These are phyloP conservation scores for Cyathus striatus DNA, from an alignment of 768 basidiomycete genomes.

Conservation along the genomic window DNA sequence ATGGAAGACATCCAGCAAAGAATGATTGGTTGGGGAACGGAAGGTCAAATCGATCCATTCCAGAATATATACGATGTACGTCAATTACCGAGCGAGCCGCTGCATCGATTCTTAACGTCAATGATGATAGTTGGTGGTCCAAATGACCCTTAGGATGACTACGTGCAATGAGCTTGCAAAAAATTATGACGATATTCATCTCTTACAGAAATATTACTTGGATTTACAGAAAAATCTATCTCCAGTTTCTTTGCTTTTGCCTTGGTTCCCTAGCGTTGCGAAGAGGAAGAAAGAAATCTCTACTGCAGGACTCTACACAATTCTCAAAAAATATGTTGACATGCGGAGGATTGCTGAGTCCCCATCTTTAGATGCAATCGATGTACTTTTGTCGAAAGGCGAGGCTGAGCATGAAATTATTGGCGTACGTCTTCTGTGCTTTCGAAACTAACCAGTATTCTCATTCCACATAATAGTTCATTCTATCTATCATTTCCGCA, in stretches of 20 bases:
- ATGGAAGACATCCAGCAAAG: conserved; percentile 19
- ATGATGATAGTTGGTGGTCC: conserved; percentile 27
- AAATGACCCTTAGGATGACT: conserved; percentile 29
- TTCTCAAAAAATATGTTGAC: conserved; percentile 19
- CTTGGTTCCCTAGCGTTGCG: conserved; percentile 26
- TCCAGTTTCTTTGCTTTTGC: conserved; percentile 22
- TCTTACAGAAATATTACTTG: conserved; percentile 21
- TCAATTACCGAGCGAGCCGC: no score
- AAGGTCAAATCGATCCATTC: conserved; percentile 26
- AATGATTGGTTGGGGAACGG: conserved; percentile 17
- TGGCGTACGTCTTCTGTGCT: conserved; percentile 8
- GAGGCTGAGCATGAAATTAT: conserved; percentile 19
- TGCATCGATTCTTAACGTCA: no score
- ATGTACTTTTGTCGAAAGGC: conserved; percentile 26
- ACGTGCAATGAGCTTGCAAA: conserved; percentile 27
- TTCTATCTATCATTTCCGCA: conserved; percentile 28
- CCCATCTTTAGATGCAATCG: conserved; percentile 25
- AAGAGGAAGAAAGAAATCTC: conserved; percentile 23
- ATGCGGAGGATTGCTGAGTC: conserved; percentile 16
- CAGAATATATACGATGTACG: conserved; percentile 23
- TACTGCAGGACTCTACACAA: conserved; percentile 20
- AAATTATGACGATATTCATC: conserved; percentile 14
- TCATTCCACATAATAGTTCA: conserved; percentile 18
- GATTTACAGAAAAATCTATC: conserved; percentile 27
- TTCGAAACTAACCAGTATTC: not conserved